phyloP scores from a whole-genome alignment of 2,329 filamentous ascomycete genomes.

The Curvularia verruculosa region DNA sequence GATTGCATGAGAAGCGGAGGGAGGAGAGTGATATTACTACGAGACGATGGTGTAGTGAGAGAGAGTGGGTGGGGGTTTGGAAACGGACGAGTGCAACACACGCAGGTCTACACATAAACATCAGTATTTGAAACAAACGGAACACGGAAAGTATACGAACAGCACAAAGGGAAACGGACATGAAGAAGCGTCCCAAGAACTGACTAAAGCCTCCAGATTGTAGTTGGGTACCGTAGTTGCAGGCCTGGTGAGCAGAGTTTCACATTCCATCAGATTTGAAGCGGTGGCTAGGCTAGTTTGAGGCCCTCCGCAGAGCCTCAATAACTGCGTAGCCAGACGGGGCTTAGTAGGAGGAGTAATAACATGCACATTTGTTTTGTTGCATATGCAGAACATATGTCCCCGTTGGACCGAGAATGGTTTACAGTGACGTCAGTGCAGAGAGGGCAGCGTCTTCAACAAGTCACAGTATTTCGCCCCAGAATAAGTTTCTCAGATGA shows the following conservation, averaged over 20 bases:
- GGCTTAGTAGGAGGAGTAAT: not conserved
- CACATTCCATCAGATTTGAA: not conserved
- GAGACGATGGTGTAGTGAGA: not conserved
- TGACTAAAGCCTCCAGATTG: not conserved
- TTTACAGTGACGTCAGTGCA: not conserved
- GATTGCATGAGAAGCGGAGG: not conserved
- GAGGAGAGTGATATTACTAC: not conserved
- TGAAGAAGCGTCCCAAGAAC: not conserved
- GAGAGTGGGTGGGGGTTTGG: not conserved
- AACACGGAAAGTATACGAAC: not conserved
- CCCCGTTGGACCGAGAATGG: not conserved
- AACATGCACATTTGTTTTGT: not conserved
- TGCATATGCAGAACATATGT: constrained; percentile 2
- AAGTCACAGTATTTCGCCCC: not conserved
- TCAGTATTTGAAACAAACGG: not conserved
- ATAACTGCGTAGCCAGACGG: not conserved
- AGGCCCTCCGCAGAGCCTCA: constrained; percentile 1
- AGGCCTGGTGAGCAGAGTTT: not conserved
- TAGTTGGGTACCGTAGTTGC: not conserved
- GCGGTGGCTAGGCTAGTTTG: not conserved
- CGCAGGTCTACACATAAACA: not conserved
- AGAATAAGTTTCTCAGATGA: not conserved
- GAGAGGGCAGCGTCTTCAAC: not conserved
- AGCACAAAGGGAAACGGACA: not conserved
- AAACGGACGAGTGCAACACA: not conserved